These are phyloP conservation scores for Ophidiomyces ophidiicola DNA, from an alignment of 2,329 filamentous ascomycete genomes.

Conservation along the genomic window DNA sequence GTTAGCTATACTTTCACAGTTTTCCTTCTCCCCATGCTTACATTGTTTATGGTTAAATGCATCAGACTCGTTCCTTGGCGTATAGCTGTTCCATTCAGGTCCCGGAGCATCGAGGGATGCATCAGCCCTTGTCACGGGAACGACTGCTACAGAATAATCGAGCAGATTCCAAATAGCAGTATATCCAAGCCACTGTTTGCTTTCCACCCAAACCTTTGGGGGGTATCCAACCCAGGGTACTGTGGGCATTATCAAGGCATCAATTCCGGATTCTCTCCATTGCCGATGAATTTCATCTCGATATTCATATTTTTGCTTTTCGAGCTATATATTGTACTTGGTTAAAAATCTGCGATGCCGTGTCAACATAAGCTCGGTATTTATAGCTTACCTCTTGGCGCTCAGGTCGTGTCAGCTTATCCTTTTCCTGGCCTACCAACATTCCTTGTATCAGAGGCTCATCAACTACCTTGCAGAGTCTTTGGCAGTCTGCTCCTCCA, in stretches of 20 bases:
- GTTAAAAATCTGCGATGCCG: neutral
- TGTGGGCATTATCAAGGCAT: conserved; percentile 26
- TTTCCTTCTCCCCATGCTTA: conserved; percentile 36
- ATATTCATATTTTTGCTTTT: conserved; percentile 22
- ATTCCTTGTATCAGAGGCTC: conserved; percentile 28
- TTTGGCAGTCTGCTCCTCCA: conserved; percentile 23
- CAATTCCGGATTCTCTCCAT: conserved; percentile 23
- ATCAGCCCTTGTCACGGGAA: conserved; percentile 44
- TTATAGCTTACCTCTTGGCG: conserved; percentile 20
- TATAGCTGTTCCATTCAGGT: conserved; percentile 18
- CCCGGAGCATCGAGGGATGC: conserved; percentile 31
- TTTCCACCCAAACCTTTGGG: conserved; percentile 25
- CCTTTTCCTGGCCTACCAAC: conserved; percentile 24
- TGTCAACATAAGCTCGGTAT: neutral
- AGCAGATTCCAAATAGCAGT: conserved; percentile 57
- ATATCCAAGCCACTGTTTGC: conserved; percentile 40
- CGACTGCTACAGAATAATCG: conserved; percentile 51
- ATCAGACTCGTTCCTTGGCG: conserved; percentile 36
- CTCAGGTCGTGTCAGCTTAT: conserved; percentile 20
- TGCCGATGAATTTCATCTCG: conserved; percentile 22
- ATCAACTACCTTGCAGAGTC: conserved; percentile 21
- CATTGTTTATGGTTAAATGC: conserved; percentile 37
- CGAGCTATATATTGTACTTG: conserved; percentile 15
- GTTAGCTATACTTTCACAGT: neutral
- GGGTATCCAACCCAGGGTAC: conserved; percentile 25